Evolutionary conservation across 139 green algal species (phyloP).

Genomic region (Chlorella ohadii): DNA sequence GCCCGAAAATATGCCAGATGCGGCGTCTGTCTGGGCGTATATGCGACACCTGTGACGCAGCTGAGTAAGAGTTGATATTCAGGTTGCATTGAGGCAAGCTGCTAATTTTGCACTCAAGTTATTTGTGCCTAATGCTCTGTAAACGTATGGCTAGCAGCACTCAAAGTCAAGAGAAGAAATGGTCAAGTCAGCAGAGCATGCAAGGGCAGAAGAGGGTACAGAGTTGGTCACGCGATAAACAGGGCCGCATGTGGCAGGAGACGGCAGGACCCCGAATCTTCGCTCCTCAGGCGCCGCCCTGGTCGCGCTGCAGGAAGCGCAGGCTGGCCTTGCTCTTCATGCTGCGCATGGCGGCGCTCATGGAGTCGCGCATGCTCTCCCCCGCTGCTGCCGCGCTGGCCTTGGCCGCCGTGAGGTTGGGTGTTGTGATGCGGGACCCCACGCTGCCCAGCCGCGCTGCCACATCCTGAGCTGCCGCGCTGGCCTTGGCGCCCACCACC

Average conservation of each 20-base stretch:
- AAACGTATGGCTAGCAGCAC: too few species aligned
- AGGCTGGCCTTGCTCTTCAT: slow-evolving; percentile 41
- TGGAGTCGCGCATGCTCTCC: slow-evolving; percentile 53
- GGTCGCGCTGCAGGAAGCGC: slow-evolving; percentile 36
- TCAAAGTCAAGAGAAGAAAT: too few species aligned
- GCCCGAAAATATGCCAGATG: too few species aligned
- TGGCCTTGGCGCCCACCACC: slow-evolving; percentile 25
- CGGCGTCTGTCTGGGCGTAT: too few species aligned
- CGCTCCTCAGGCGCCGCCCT: too few species aligned
- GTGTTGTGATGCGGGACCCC: neutral
- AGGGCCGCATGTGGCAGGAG: neutral
- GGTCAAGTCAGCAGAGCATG: too few species aligned
- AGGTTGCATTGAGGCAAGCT: too few species aligned
- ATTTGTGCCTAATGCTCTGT: neutral
- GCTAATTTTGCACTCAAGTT: too few species aligned
- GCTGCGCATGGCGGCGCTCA: slow-evolving; percentile 40
- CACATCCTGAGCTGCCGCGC: slow-evolving; percentile 37
- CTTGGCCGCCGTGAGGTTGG: slow-evolving; percentile 23
- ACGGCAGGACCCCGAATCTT: too few species aligned
- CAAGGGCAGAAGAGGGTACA: too few species aligned
- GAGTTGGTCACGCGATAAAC: neutral
- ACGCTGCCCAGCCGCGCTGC: slow-evolving; percentile 26
- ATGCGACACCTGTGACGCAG: too few species aligned
- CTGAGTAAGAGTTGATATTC: too few species aligned
- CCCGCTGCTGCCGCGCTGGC: slow-evolving; percentile 25